phyloP scores from a whole-genome alignment of 441 rosid species.

The Eruca vesicaria region DNA sequence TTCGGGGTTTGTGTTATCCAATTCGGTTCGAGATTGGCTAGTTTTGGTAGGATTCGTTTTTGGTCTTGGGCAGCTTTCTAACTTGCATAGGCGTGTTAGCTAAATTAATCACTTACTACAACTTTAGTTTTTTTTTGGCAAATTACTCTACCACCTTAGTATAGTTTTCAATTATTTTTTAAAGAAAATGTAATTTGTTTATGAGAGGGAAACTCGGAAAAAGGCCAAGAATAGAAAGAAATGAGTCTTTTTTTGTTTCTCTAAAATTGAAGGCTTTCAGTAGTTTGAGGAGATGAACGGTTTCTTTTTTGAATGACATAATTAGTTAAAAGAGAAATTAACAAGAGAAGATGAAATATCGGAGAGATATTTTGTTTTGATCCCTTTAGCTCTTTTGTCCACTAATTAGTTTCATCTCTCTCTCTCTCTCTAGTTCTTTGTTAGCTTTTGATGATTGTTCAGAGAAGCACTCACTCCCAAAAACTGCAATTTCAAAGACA shows the following conservation, averaged over 20 bases:
- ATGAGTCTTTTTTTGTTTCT: constrained; percentile 32
- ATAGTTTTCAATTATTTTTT: background rate
- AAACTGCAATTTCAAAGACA: constrained; percentile 1
- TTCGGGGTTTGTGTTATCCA: background rate
- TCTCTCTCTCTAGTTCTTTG: constrained; percentile 30
- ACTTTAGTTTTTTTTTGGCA: constrained; percentile 9
- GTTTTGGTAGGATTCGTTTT: background rate
- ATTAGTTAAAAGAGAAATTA: constrained; percentile 21
- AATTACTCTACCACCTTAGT: background rate
- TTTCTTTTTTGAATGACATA: constrained; percentile 31
- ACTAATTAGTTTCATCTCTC: constrained; percentile 14
- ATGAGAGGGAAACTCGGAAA: constrained; percentile 23
- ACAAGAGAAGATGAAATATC: constrained; percentile 29
- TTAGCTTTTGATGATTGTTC: constrained; percentile 21
- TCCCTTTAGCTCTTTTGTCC: constrained; percentile 27
- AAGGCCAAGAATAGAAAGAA: constrained; percentile 32
- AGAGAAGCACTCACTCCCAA: constrained; percentile 21
- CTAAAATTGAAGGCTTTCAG: constrained; percentile 35
- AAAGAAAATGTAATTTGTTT: constrained; percentile 2
- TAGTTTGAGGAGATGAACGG: constrained; percentile 40
- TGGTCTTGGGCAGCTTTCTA: background rate
- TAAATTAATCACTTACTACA: background rate
- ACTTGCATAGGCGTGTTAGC: background rate
- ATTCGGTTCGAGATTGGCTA: background rate
- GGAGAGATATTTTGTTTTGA: constrained; percentile 20